Evolutionary conservation across 768 basidiomycete species (phyloP), one percentile per base, ranked within the genome.

Genomic region (Trametes gibbosa): DNA sequence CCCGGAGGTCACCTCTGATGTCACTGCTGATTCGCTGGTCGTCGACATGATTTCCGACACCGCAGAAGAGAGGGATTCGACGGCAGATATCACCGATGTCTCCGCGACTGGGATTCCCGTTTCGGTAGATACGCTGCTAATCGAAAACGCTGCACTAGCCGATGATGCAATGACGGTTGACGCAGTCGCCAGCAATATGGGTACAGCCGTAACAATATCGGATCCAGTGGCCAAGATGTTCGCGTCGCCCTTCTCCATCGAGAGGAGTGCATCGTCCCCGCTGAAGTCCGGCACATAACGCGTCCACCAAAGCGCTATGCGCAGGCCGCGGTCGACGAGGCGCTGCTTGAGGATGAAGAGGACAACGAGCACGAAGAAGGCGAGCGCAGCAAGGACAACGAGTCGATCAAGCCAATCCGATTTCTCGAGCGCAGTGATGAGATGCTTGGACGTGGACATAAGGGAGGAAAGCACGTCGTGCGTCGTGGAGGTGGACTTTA

Each of bases 331-430:
- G 69, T 96, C 92, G 35, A 98, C 63, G 47, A 98, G 75, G 16
- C 97, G 82, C 57, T 95, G 86, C 73, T 97, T 93, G 66, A 98
- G 67, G 64, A 99, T 89, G 66, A 91, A 95, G 24, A 88, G 79
- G 7, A 94, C 85, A 29, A 91, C 87, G 17, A 95, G 82, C 58
- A 86, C 61, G 76, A 99, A 99, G 72, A 98, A 91, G 12, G 78
- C 69, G 35, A 98, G 84, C 0, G 84, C 91, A 1, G 85, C 79
- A 54, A 94, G 74, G 65, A 99, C 88, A 61, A 98, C 76, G 27
- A 97, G 70, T 6, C 95, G 88, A 76, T 99, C 97, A 19, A 95
- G 77, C 85, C 90, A 88, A 77, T 98, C 95, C 16, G 94, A 83
- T 59, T 88, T 87, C 73, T 97, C 92, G 48, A 99, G 85, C 0